These are phyloP conservation scores for Chlorella sp. DNA, from an alignment of 139 green algal genomes.

Conservation along the genomic window DNA sequence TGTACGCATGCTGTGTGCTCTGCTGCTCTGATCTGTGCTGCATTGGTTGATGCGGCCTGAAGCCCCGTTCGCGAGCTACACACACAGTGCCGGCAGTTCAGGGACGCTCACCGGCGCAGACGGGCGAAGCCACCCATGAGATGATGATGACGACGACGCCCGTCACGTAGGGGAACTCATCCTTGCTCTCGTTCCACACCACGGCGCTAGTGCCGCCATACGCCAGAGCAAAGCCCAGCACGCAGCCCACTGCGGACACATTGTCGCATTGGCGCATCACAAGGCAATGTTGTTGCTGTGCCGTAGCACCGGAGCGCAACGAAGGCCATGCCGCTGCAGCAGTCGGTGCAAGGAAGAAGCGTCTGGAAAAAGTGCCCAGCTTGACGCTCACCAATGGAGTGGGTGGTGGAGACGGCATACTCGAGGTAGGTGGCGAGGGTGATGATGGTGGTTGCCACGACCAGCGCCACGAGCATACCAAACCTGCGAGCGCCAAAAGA, in stretches of 20 bases:
- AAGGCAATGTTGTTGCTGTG: too few species aligned
- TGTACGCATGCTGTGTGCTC: too few species aligned
- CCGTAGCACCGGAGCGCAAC: too few species aligned
- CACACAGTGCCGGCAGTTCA: too few species aligned
- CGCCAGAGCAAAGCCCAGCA: constrained; percentile 30
- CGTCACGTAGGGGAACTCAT: constrained; percentile 20
- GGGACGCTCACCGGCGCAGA: too few species aligned
- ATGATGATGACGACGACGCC: constrained; percentile 18
- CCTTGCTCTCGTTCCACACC: constrained; percentile 24
- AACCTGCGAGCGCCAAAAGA: too few species aligned
- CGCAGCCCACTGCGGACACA: constrained; percentile 18
- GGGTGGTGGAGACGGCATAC: constrained; percentile 44
- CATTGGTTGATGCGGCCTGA: too few species aligned
- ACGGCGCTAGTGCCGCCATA: constrained; percentile 28
- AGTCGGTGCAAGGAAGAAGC: neutral
- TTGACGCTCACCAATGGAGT: constrained; percentile 22
- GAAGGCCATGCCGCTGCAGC: too few species aligned
- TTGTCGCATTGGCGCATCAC: too few species aligned
- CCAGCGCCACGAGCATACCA: constrained; percentile 57
- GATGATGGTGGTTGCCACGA: constrained; percentile 48
- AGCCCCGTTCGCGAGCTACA: too few species aligned
- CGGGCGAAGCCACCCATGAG: constrained; percentile 9
- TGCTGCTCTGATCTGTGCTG: too few species aligned
- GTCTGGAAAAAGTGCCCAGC: neutral
- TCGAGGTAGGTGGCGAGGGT: constrained; percentile 43